A percentile compares a stretch with the other conserved stretches of the same genome.
Conservation (phyloP, 2,329 filamentous ascomycete genomes). For the Fusarium napiforme region DNA sequence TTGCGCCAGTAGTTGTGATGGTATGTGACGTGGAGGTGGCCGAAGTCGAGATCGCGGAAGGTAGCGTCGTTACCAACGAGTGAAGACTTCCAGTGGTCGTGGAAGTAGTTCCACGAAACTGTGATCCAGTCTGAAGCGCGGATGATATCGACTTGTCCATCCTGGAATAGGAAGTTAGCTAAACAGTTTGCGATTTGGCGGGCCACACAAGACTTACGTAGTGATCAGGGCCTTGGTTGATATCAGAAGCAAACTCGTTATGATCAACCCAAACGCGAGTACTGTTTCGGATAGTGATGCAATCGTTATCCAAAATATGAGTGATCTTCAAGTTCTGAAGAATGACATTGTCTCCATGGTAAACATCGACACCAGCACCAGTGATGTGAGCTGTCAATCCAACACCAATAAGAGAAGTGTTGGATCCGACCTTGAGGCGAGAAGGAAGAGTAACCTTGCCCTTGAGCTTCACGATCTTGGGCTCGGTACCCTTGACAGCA, state of each 20-base stretch:
- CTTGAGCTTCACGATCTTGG: constrained; percentile 56
- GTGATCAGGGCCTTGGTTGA: constrained; percentile 52
- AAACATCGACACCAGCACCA: constrained; percentile 51
- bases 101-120: constrained; percentile 61
- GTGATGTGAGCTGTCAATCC: constrained; percentile 50
- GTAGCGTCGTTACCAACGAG: constrained; percentile 55
- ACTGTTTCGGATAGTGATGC: constrained; percentile 57
- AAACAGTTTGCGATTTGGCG: too few species aligned
- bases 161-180: constrained; percentile 32
- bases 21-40: constrained; percentile 59
- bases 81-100: constrained; percentile 60
- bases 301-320: constrained; percentile 54
- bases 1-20: constrained; percentile 62
- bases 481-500: constrained; percentile 56
- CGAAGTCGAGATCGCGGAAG: constrained; percentile 54
- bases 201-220: constrained; percentile 41
- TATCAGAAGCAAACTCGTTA: constrained; percentile 58
- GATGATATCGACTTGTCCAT: constrained; percentile 59
- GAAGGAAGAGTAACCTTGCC: constrained; percentile 47
- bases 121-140: constrained; percentile 58
- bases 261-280: constrained; percentile 61
- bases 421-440: constrained; percentile 57
- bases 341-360: constrained; percentile 53
- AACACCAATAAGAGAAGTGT: constrained; percentile 56
- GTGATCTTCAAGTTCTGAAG: constrained; percentile 53